These are phyloP conservation scores for Mrakia gelida DNA, from an alignment of 768 basidiomycete genomes.

Conservation along the genomic window DNA sequence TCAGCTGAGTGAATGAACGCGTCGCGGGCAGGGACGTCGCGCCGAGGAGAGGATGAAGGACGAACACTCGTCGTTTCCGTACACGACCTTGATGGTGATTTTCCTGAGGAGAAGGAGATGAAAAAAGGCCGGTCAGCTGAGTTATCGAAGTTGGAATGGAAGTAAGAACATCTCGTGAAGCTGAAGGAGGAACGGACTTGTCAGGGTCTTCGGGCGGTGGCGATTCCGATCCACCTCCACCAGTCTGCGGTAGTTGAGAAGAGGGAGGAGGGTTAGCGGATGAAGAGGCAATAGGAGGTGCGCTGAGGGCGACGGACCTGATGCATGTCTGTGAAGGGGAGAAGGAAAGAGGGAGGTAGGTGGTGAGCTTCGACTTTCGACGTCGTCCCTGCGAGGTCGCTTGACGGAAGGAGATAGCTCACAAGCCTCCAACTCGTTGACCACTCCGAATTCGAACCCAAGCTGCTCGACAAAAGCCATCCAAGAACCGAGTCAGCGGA, in stretches of 20 bases:
- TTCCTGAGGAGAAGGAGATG: neutral
- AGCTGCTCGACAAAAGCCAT: neutral
- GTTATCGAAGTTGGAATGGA: neutral
- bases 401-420: neutral
- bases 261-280: neutral
- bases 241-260: neutral
- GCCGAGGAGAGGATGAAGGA: neutral
- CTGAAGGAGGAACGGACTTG: neutral
- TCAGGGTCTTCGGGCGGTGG: slow-evolving; percentile 6
- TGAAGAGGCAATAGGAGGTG: neutral
- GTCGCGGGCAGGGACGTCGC: neutral
- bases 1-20: neutral
- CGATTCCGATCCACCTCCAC: slow-evolving; percentile 11
- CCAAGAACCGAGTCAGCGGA: neutral
- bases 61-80: slow-evolving; percentile 6
- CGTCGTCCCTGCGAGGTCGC: neutral
- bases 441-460: neutral
- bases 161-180: too few relatives aligned
- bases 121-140: too few relatives aligned
- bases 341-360: neutral
- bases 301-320: neutral
- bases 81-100: slow-evolving; percentile 7
- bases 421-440: neutral
- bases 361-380: neutral
- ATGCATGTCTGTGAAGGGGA: neutral